Evolutionary conservation across 2,329 filamentous ascomycete species (phyloP), one percentile per base, ranked within the genome.

Genomic region (Xylariaceae sp.): DNA sequence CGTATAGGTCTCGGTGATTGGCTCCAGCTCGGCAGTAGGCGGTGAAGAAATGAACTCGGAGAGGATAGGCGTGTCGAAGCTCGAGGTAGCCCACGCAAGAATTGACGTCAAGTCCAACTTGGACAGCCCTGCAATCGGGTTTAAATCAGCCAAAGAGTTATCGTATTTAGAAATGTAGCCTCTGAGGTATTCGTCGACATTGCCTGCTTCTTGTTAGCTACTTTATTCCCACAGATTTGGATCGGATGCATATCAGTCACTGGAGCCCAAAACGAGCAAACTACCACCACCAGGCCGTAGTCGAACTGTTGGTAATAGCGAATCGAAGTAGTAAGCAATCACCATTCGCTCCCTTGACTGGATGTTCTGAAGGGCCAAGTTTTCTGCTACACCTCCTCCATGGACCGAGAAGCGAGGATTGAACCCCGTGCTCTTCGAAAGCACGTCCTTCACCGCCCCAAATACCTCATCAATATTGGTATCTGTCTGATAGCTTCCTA

Each of bases 51-150:
- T 70, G 69, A 89, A 89, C 17, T 82, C 77, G 6, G 78, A 68
- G 33, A 88, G 72, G 45, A 88, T 82, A 0, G 84, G 83, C 2
- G 89, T 71, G 6, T 76, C 67, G 68, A 86, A 88, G 18, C 74
- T 71, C 17, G 70, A 70, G 17, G 73, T 65, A 2, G 81, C 77
- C 75, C 80, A 88, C 34, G 67, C 68, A 56, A 87, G 83, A 69
- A 90, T 88, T 14, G 73, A 68, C 63, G 83, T 86, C 2, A 87
- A 75, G 59, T 89, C 87, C 2, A 77, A 81, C 65, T 89, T 89
- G 33, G 59, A 71, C 22, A 75, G 76, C 14, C 72, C 73, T 18
- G 78, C 81, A 31, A 83, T 77, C 2, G 81, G 81, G 46, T 83
- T 78, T 61, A 85, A 71, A 57, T 83, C 79, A 1, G 75, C 79